Evolutionary conservation across 1,284 basidiomycete species (phyloP), one percentile per base, ranked within the genome.

Genomic region (Apiotrichum porosum): DNA sequence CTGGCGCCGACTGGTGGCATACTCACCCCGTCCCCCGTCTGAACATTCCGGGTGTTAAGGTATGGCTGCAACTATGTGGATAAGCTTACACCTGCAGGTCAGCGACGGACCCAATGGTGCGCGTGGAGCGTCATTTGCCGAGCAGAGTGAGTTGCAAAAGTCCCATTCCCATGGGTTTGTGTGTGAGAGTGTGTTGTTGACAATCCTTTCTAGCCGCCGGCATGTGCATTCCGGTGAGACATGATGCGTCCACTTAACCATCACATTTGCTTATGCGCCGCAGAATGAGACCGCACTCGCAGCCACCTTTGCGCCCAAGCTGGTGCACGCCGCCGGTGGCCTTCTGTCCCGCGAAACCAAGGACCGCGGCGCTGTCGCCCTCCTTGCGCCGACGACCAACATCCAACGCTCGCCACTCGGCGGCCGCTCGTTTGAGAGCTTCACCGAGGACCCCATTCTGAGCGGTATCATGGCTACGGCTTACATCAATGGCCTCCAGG

Each of bases 331-430:
- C 8, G 37, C 44, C 15, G 44, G 44, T n/a, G 15, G 17, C 19
- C 28, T 46, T 3, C 44, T 46, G 1, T 37, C 44, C 3, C 14
- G 15, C 4, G 44, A 46, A 37, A 18, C 44, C 37, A 46, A 46
- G 37, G 44, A 30, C 26, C 37, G 37, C 31, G 44, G 37, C 17
- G 44, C 37, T 8, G 31, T 46, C 13, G 30, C 37, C 34, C 42
- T 37, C 23, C 34, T 36, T 3, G 42, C 42, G 9, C 41, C 41
- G 1, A 88, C 86, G 0, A 83, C 83, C 65, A 88, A 88, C 65
- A 87, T 86, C 40, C 84, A 86, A 66, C 79, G 85, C 15, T 83
- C 77, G 53, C 85, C 85, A 8, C 77, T 86, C 6, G 84, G 84
- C 24, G 85, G 85, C 6, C 46, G 62, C 44, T 21, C 39, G 17